These are phyloP conservation scores for Casuarina glauca DNA, from an alignment of 306 rosid genomes.

Conservation along the genomic window DNA sequence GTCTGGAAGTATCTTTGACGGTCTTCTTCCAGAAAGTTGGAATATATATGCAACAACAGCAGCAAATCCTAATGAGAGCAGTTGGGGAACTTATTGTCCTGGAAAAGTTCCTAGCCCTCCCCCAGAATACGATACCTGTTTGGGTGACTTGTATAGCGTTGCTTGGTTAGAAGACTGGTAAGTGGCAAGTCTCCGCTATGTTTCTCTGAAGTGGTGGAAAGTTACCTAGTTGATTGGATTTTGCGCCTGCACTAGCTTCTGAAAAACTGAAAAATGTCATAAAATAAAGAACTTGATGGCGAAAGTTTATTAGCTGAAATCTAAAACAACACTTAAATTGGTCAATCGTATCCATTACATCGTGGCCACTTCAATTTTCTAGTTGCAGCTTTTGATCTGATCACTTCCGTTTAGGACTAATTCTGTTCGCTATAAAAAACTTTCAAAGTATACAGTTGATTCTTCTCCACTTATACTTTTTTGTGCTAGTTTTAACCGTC, in stretches of 20 bases:
- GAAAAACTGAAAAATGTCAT: neutral
- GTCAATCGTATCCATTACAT: neutral
- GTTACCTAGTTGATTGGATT: neutral
- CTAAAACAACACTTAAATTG: neutral
- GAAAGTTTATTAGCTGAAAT: neutral
- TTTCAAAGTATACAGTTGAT: neutral
- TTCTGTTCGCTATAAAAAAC: neutral
- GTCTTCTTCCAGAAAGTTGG: conserved; percentile 78
- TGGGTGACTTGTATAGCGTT: conserved; percentile 89
- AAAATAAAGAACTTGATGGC: neutral
- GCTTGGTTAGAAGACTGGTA: conserved; percentile 99
- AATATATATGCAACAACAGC: conserved; percentile 91
- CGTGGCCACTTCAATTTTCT: neutral
- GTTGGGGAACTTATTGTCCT: conserved; percentile 96
- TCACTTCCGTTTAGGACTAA: neutral
- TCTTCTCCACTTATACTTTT: neutral
- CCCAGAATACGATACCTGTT: conserved; percentile 77
- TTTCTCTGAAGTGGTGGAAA: neutral
- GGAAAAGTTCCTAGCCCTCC: conserved; percentile 87
- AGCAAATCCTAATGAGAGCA: conserved; percentile 82
- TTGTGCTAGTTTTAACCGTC: conserved; percentile 22
- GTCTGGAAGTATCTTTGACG: conserved; percentile 94
- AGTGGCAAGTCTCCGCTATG: neutral
- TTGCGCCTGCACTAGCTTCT: neutral
- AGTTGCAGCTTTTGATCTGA: neutral